Evolutionary conservation across 305 asterid genomes (phyloP).

Genomic region (Salvia sclarea): DNA sequence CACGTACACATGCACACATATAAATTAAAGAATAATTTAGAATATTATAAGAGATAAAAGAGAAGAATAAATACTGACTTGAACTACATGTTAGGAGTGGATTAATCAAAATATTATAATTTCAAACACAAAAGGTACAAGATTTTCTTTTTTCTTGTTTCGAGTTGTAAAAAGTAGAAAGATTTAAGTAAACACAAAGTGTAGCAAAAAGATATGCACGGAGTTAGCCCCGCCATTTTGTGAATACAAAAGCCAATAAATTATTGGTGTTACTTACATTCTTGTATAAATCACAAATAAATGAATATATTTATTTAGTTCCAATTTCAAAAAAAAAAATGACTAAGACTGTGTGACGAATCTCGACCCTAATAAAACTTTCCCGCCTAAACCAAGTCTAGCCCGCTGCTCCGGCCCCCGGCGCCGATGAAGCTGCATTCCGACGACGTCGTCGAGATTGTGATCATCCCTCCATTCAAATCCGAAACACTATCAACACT

Average conservation of each 20-base stretch:
- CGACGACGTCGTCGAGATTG: no score
- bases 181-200: background rate
- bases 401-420: conserved; percentile 21
- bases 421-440: conserved; percentile 45
- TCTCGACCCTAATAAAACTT: background rate
- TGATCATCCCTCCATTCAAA: conserved; percentile 60
- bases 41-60: no score
- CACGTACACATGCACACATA: background rate
- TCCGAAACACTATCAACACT: conserved; percentile 89
- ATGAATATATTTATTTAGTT: conserved; percentile 29
- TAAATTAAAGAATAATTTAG: no score
- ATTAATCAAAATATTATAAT: background rate
- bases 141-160: no score
- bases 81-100: no score
- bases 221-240: background rate
- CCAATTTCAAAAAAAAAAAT: background rate
- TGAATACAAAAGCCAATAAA: background rate
- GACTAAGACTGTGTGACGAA: background rate
- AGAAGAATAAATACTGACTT: no score
- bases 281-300: conserved; percentile 25
- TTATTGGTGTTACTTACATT: conserved; percentile 25
- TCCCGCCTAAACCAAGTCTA: conserved; percentile 35
- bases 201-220: background rate
- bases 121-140: background rate
- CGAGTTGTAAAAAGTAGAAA: no score